Evolutionary conservation across 345 rosid species (phyloP).

Genomic region (Triadica sebifera): DNA sequence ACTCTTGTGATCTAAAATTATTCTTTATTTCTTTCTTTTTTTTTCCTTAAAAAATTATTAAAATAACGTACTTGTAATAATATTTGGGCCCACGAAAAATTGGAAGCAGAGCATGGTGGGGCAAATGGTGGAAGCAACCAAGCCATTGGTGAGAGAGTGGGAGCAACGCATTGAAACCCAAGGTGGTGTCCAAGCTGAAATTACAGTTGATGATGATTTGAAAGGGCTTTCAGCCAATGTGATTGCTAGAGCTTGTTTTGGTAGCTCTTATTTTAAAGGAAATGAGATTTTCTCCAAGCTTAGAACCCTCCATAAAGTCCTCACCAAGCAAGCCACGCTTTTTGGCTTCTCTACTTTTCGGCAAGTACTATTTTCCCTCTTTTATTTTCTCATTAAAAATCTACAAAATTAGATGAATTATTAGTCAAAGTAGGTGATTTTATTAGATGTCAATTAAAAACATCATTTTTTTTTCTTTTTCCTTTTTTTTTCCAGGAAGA

Average conservation of each 20-base stretch:
- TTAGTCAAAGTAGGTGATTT: too few relatives aligned
- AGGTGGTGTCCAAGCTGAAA: conserved; percentile 17
- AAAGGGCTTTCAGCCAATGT: conserved; percentile 21
- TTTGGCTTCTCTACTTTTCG: conserved; percentile 11
- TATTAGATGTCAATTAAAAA: too few relatives aligned
- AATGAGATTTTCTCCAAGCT: conserved; percentile 23
- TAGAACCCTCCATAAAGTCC: conserved; percentile 14
- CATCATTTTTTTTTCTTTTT: not conserved
- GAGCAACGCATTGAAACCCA: conserved; percentile 8
- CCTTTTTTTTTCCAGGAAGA: conserved; percentile 37
- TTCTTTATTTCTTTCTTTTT: too few relatives aligned
- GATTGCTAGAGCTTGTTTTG: conserved; percentile 26
- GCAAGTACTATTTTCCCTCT: not conserved
- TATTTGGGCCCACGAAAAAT: not conserved
- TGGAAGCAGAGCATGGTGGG: conserved; percentile 22
- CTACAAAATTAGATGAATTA: not conserved
- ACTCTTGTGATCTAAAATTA: too few relatives aligned
- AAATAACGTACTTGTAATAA: too few relatives aligned
- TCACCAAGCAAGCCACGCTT: conserved; percentile 11
- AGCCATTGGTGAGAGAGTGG: conserved; percentile 18
- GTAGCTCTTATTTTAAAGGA: conserved; percentile 21
- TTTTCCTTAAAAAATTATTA: too few relatives aligned
- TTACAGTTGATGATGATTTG: conserved; percentile 21
- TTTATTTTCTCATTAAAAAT: not conserved
- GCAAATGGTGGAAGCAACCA: conserved; percentile 19